Conservation (phyloP, 495 filamentous ascomycete genomes). For the Bombardia bombarda region DNA sequence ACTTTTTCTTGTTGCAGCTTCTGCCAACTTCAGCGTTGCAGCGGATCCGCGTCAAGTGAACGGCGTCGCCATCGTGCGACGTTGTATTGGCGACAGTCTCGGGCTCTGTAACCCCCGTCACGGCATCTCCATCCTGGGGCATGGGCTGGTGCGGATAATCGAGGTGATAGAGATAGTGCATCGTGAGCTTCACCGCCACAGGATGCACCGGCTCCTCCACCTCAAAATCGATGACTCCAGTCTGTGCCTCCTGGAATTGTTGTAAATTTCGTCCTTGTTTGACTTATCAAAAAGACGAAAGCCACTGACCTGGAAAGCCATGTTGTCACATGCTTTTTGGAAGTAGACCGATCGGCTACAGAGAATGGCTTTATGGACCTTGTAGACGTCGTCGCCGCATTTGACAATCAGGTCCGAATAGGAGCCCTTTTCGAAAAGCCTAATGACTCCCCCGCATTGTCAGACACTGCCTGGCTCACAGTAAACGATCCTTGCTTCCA, state of each 20-base stretch:
- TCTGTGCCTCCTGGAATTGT: neutral
- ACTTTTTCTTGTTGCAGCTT: too few relatives aligned
- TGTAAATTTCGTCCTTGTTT: neutral
- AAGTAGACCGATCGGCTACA: neutral
- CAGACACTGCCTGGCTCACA: neutral
- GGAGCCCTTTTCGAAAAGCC: neutral
- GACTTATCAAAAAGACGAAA: neutral
- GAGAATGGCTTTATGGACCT: neutral
- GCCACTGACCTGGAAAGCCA: neutral
- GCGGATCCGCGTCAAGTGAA: too few relatives aligned
- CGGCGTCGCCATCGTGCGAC: neutral
- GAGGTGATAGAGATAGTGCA: neutral
- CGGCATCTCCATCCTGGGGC: neutral
- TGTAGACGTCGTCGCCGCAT: neutral
- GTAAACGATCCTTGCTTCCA: neutral
- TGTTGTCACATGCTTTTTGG: neutral
- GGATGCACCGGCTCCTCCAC: too few relatives aligned
- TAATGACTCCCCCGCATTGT: neutral
- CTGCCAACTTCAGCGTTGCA: too few relatives aligned
- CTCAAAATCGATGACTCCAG: neutral
- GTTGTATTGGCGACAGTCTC: neutral
- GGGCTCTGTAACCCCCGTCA: neutral
- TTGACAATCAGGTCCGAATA: neutral
- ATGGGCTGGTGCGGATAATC: neutral
- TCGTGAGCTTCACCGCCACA: neutral